Base-by-base conservation (phyloP, 805 yeast genomes). In the Cyberlindnera maritima region DNA sequence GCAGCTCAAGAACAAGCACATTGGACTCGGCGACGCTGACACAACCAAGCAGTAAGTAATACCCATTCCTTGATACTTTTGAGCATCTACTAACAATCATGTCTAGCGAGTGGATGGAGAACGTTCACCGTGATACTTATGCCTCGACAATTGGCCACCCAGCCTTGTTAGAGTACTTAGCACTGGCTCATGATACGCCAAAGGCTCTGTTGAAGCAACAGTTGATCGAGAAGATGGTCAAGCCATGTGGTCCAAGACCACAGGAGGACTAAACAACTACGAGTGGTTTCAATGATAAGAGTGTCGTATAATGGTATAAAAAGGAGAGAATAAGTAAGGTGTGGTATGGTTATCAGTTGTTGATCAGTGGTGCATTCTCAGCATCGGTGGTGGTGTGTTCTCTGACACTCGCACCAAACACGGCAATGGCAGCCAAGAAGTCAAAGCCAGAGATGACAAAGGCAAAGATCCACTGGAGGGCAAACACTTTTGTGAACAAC, bases 401-500 rank as follows among this genome's bases (percentile, higher is more conserved):
- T 15, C 43, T 50, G 17, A 55, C 32, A 20, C 53, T 49, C 14
- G 77, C 79, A 44, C 71, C 63, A 42, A 77, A 69, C 32, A 76
- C 75, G 26, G 77, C 64, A 15, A 78, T 55, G 7, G 85, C 70
- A 41, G 74, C 62, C 18, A 81, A 57, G 47, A 81, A 73, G 61
- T 84, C 72, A 26, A 81, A 44, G 5, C 78, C 81, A 10, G 86
- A 67, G 51, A 86, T 85, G 44, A 77, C 64, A 53, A 85, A 80
- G 3, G 90, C 95, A 69, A 88, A 88, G 54, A 85, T 78, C 96
- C 96, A 88, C 69, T 88, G 96, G 54, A 88, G 72, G 2, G 92
- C 92, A 67, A 88, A 74, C 32, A 80, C 69, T 66, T 78, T 84
- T 40, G 81, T 77, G 60, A 81, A 72, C 45, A 88, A 62, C 66